Base-by-base conservation (phyloP, 345 rosid species). In the Hirschfeldia incana region DNA sequence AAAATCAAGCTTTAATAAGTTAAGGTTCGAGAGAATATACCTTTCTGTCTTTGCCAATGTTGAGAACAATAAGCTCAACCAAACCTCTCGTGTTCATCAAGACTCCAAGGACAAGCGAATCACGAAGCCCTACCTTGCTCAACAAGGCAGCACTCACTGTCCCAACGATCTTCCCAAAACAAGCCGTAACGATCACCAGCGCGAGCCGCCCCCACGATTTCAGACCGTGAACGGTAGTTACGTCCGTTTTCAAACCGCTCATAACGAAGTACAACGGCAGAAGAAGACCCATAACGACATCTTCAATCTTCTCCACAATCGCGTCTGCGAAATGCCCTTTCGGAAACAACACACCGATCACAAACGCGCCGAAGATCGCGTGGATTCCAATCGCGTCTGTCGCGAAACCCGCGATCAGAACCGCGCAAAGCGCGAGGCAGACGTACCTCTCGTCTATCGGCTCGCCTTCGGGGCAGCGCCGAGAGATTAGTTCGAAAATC, bases 81-180 rank as follows among this genome's bases (percentile, higher is more conserved):
- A 93, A 76, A 17, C 98, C 94, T 78, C 90, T 91, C 0, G 94
- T 91, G 70, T 91, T 93, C 97, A 93, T 91, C 33, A 91, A 75
- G 74, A 93, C 85, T 8, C 97, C 97, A 1, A 91, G 76, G 16
- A 94, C 85, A 10, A 87, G 39, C 8, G 93, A 80, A 71, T 93
- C 98, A 55, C 37, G 73, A 6, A 85, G 34, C 39, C 92, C 86
- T 27, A 92, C 28, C 60, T 81, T 82, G 82, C 88, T 87, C 0
- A 78, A n/a, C 64, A 85, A 70, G 49, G 96, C 88, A n/a, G 84
- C 86, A 15, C 11, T 67, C n/a, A 89, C 57, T 3, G 93, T 91
- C 62, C 98, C 94, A 57, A 69, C 73, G 3, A 93, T 82, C 85
- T 93, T 93, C 62, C 98, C 98, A 0, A 86, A 81, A 77, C 94